Base-by-base conservation (phyloP, 257 asterid species). In the Cordia subcordata region DNA sequence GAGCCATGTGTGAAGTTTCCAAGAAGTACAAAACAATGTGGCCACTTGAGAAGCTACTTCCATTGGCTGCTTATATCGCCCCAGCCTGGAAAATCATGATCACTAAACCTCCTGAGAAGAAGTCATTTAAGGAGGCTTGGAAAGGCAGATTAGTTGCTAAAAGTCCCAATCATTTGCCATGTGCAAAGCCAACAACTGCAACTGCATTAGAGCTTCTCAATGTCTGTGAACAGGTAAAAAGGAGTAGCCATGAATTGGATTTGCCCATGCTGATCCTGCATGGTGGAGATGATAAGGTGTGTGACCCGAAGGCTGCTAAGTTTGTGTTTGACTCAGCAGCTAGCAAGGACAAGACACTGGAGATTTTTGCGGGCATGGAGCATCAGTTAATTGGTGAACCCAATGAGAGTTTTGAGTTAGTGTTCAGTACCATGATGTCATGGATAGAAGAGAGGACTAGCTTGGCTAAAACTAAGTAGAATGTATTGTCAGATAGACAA, bases 11-110 rank as follows among this genome's bases (percentile, higher is more conserved):
- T 15, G 88, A 82, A 47, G 72, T 90, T 9, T 82, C 97, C 0
- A 72, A 38, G 49, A 90, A 87, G 23, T 77, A 68, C 72, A 85
- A 64, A 50, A 94, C 92, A 0, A 21, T 80, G 0, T 87, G 96
- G 97, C 97, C 97, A 38, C 33, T 87, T 0, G 96, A 90, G 75
- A 80, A 76, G 58, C 53, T 90, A 3, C 85, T 87, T 11, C 96
- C 90, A 0, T 10, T 76, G 13, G 95, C 77, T 0, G 93, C 85
- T 6, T 75, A 49, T 18, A 22, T 90, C 5, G 94, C 93, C 13
- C 97, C 97, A 3, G 21, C 68, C 0, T 85, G 92, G 93, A 78
- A 85, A 69, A 71, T 82, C 8, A 49, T 75, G 17, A 57, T 84
- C 8, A 80, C 83, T 10, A 70, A 61, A 22, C 79, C 97, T 6